Conservation (phyloP, 1,284 basidiomycete genomes). For the Acaromyces ingoldii region DNA sequence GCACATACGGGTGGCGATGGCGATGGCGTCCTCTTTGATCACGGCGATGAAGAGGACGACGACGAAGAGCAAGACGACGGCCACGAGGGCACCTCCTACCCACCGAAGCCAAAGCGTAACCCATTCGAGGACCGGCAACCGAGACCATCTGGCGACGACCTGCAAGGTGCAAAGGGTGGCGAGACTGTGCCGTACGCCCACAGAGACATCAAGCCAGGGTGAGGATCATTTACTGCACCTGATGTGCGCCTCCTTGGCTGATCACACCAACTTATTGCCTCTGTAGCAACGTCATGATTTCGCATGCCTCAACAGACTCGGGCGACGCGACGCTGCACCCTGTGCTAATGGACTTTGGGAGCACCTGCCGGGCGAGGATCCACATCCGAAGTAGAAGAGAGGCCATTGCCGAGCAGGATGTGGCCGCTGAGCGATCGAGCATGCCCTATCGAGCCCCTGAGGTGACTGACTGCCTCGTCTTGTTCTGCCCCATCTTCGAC, state of each 20-base stretch:
- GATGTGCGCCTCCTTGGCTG: too few species aligned
- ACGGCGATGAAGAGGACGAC: conserved; percentile 55
- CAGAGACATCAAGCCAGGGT: conserved; percentile 94
- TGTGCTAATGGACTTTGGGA: conserved; percentile 98
- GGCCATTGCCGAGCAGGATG: conserved; percentile 57
- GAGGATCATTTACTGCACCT: too few species aligned
- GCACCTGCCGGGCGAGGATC: conserved; percentile 73
- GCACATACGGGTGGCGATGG: neutral
- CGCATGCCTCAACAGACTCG: conserved; percentile 63
- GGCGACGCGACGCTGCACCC: conserved; percentile 56
- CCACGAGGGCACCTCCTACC: conserved; percentile 15
- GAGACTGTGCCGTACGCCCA: conserved; percentile 77
- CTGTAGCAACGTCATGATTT: conserved; percentile 76
- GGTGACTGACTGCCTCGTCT: neutral
- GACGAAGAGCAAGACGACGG: conserved; percentile 10
- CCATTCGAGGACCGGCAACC: conserved; percentile 21
- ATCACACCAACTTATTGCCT: neutral
- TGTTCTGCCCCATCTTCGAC: neutral
- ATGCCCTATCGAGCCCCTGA: conserved; percentile 52
- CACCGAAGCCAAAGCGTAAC: conserved; percentile 27
- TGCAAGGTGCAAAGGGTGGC: conserved; percentile 19
- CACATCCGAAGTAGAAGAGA: conserved; percentile 73
- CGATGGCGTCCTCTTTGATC: neutral
- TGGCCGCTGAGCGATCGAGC: conserved; percentile 45
- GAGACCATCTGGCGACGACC: conserved; percentile 56